Evolutionary conservation across 2,329 filamentous ascomycete genomes (phyloP), one percentile per base, ranked within the genome.

Genomic region (Chrysoporthe deuterocubensis): DNA sequence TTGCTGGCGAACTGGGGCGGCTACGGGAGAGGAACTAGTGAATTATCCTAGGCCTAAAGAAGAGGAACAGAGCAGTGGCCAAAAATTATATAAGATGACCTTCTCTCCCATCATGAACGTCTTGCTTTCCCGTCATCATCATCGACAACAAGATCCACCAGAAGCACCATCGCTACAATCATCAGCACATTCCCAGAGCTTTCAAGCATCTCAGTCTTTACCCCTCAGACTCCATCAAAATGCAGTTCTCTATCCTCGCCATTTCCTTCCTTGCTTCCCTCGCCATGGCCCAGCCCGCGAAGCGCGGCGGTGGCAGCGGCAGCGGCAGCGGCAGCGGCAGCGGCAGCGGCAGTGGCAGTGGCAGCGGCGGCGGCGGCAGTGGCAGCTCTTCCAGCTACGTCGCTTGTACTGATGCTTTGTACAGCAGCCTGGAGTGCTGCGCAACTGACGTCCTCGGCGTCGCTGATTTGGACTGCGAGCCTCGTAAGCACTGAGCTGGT

Each of bases 211-310:
- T 50, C 26, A 42, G 18, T 26, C n/a, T 40, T 50, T 34, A 21
- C 32, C 34, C 16, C 13, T 7, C 32, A 37, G 3, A 16, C 7
- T 42, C 26, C 11, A 34, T n/a, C 59, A 70, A 58, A 26, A 70
- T 70, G 68, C 66, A 65, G n/a, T 61, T 56, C 13, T 43, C 68
- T 37, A 43, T 59, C 14, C 21, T 70, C 4, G 42, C 62, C 67
- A 32, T 65, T 32, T 48, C 54, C 16, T n/a, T 64, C 67, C 56
- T 69, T 63, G 63, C 70, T 40, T 70, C 68, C 26, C 18, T 70
- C 32, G 68, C 68, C 62, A 46, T 68, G 14, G 66, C 66, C 16
- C 21, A 26, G 13, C 68, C 68, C 32, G 40, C 64, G n/a, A 61
- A 56, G 44, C 42, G 54, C 34, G 32, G 50, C 43, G 65, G 50